These are phyloP conservation scores for Raffaelea deltoideospora DNA, from an alignment of 2,329 filamentous ascomycete species.

Conservation along the genomic window DNA sequence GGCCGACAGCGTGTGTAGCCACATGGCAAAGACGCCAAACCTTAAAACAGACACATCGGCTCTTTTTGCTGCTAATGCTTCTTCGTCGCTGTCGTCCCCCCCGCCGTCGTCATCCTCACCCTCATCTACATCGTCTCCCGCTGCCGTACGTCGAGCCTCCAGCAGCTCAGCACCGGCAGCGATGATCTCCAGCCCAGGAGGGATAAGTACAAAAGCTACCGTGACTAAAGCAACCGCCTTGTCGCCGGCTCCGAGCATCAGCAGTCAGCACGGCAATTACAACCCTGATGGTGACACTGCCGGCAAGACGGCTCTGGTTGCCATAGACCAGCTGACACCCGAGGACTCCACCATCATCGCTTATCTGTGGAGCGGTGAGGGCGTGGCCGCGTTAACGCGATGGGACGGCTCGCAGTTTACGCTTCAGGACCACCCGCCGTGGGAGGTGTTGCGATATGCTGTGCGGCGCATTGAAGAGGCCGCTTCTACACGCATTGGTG, in stretches of 20 bases:
- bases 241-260: slow-evolving; percentile 1
- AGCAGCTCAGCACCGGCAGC: no score
- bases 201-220: no score
- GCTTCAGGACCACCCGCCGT: slow-evolving; percentile 23
- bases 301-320: slow-evolving; percentile 8
- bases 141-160: no score
- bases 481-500: slow-evolving; percentile 25
- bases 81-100: no score
- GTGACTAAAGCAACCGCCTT: no score
- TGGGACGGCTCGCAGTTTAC: slow-evolving; percentile 17
- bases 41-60: no score
- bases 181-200: no score
- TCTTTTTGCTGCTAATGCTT: no score
- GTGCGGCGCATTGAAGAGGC: slow-evolving; percentile 23
- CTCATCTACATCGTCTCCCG: no score
- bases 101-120: no score
- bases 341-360: slow-evolving; percentile 22
- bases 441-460: slow-evolving; percentile 24
- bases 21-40: no score
- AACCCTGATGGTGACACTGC: slow-evolving; percentile 4
- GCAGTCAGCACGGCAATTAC: slow-evolving; percentile 2
- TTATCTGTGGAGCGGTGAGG: slow-evolving; percentile 23
- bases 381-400: slow-evolving; percentile 20
- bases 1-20: slow-evolving; percentile 41
- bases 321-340: slow-evolving; percentile 24